These are phyloP conservation scores for Leucocoprinus birnbaumii DNA, from an alignment of 768 basidiomycete genomes.

Conservation along the genomic window DNA sequence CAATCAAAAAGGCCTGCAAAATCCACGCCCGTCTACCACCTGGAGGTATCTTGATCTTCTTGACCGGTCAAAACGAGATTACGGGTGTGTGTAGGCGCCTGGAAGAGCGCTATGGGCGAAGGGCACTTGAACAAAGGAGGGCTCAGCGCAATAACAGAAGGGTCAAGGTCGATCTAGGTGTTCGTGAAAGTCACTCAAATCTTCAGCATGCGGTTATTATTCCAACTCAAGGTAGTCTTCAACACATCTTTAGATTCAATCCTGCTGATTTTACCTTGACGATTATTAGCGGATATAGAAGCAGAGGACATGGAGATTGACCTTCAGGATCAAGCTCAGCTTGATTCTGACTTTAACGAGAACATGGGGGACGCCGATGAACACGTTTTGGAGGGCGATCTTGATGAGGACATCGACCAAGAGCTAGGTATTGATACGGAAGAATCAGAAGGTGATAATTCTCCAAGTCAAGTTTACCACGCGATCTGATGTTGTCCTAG, in stretches of 20 bases:
- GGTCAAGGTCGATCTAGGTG: slow-evolving; percentile 15
- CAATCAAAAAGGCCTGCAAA: slow-evolving; percentile 85
- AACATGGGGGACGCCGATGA: slow-evolving; percentile 65
- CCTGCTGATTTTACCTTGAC: not conserved
- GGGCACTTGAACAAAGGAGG: slow-evolving; percentile 54
- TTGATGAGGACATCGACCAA: slow-evolving; percentile 53
- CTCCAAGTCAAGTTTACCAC: slow-evolving; percentile 1
- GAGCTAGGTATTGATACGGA: slow-evolving; percentile 58
- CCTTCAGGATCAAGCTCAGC: slow-evolving; percentile 6
- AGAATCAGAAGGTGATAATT: slow-evolving; percentile 60
- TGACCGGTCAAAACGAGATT: slow-evolving; percentile 97
- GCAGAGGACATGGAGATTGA: slow-evolving; percentile 68
- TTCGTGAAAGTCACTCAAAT: slow-evolving; percentile 19
- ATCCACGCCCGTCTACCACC: slow-evolving; percentile 91
- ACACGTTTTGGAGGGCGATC: slow-evolving; percentile 75
- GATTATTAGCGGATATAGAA: slow-evolving; percentile 62
- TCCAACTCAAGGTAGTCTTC: slow-evolving; percentile 44
- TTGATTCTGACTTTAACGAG: slow-evolving; percentile 58
- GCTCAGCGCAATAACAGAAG: slow-evolving; percentile 16
- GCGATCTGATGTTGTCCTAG: slow-evolving; percentile 34
- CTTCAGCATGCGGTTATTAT: slow-evolving; percentile 25
- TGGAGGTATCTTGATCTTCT: slow-evolving; percentile 89
- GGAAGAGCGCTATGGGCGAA: slow-evolving; percentile 71
- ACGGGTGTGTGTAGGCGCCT: slow-evolving; percentile 77
- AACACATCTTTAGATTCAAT: not conserved